A percentile compares a stretch with the other conserved stretches of the same genome.
Evolutionary conservation across 2,329 filamentous ascomycete genomes (phyloP).

Genomic region (Neofusicoccum sp.): DNA sequence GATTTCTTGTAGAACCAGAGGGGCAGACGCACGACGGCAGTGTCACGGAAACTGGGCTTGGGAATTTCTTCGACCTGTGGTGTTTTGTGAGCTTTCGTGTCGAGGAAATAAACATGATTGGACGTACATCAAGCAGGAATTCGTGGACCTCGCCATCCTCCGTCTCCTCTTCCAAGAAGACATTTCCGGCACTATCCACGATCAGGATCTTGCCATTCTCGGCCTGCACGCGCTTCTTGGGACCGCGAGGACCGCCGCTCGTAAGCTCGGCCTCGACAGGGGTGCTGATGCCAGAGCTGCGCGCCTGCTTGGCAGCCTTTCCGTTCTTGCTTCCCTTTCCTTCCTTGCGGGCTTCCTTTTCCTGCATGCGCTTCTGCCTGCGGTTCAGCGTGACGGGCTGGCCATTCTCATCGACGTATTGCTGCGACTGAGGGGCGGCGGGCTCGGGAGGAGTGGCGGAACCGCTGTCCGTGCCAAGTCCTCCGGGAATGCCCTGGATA

Average conservation of each 20-base stretch:
- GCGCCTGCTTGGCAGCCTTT: conserved; percentile 46
- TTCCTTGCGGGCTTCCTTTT: conserved; percentile 74
- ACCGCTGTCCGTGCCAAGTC: conserved; percentile 46
- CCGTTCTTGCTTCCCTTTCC: conserved; percentile 46
- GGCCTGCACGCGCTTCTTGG: conserved; percentile 83
- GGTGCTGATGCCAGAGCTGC: conserved; percentile 51
- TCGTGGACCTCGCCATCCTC: conserved; percentile 82
- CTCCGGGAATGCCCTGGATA: conserved; percentile 64
- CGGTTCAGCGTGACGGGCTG: conserved; percentile 65
- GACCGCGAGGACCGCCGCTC: conserved; percentile 65
- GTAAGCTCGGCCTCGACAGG: conserved; percentile 53
- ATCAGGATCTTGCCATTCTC: conserved; percentile 95
- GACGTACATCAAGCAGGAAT: conserved; percentile 81
- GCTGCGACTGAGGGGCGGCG: conserved; percentile 29
- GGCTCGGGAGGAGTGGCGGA: conserved; percentile 43
- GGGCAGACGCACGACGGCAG: conserved; percentile 76
- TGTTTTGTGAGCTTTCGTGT: conserved; percentile 22
- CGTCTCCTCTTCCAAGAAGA: conserved; percentile 89
- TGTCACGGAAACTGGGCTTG: conserved; percentile 75
- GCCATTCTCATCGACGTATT: conserved; percentile 44
- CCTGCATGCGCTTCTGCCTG: conserved; percentile 82
- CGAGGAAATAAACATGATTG: neutral
- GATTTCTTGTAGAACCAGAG: conserved; percentile 64
- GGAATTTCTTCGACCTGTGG: conserved; percentile 73
- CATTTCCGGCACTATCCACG: conserved; percentile 87